These are phyloP conservation scores for Tolypocladium endophyticum DNA, from an alignment of 2,329 filamentous ascomycete genomes.

Conservation along the genomic window DNA sequence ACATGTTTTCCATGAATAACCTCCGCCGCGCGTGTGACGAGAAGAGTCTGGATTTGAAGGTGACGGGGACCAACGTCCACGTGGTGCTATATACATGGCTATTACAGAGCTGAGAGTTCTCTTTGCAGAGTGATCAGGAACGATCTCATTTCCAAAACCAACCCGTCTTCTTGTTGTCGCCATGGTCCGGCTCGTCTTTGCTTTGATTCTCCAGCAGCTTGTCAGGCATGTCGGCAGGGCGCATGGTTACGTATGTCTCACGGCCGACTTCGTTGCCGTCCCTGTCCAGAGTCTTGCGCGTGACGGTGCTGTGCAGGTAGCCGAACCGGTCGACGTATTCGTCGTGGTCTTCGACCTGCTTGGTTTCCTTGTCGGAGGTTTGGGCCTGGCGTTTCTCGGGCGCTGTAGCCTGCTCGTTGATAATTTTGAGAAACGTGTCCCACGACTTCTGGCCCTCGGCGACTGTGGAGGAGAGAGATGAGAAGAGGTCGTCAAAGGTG, in stretches of 20 bases:
- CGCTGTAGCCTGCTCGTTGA: slow-evolving; percentile 12
- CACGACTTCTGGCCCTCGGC: slow-evolving; percentile 27
- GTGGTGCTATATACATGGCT: neutral
- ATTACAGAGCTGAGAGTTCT: neutral
- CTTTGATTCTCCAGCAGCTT: slow-evolving; percentile 7
- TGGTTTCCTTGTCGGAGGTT: slow-evolving; percentile 12
- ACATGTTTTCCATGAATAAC: neutral
- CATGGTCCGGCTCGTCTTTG: slow-evolving; percentile 2
- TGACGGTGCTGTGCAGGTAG: slow-evolving; percentile 30
- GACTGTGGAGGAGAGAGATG: slow-evolving; percentile 24
- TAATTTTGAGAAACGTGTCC: slow-evolving; percentile 26
- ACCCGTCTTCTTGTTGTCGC: slow-evolving; percentile 15
- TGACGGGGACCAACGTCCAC: neutral
- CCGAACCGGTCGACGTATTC: slow-evolving; percentile 33
- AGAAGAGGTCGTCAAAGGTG: slow-evolving; percentile 31
- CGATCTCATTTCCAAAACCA: slow-evolving; percentile 30
- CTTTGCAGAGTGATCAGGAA: no score
- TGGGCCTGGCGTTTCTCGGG: slow-evolving; percentile 4
- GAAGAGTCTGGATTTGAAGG: neutral
- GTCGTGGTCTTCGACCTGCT: slow-evolving; percentile 24
- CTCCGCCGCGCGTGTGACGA: neutral
- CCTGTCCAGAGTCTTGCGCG: slow-evolving; percentile 27
- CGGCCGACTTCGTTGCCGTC: slow-evolving; percentile 30
- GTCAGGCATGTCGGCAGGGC: slow-evolving; percentile 11
- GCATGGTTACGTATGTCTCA: slow-evolving; percentile 23